Evolutionary conservation across 148 eudicot species (phyloP), one percentile per base, ranked within the genome.

Genomic region (Selenicereus undatus): DNA sequence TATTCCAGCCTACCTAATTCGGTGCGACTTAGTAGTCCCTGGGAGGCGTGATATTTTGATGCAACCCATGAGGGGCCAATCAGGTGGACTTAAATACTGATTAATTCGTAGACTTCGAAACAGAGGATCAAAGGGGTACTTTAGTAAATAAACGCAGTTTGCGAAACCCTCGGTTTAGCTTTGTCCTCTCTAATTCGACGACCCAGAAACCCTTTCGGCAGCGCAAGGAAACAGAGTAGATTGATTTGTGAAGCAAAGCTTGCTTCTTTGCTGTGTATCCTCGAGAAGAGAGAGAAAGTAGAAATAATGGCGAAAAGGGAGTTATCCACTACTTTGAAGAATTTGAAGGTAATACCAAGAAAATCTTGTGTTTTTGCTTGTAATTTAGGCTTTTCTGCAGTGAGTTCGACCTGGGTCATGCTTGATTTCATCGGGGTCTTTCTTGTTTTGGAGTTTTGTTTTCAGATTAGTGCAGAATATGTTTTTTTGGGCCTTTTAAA

Each of bases 231-330:
- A 27, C 64, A 21, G 26, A 29, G 75, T 7, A 39, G 43, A 39
- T 76, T 71, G 69, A 73, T 36, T 75, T 50, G 65, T 62, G 73
- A 42, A 26, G 36, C 29, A 83, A 83, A 83, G 74, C 56, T 72
- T 45, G 75, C 70, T 16, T 73, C 78, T 78, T 83, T 66, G 14
- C 5, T 65, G 35, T 65, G 35, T 1, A 6, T 20, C 1, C 43
- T 17, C n/a, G 16, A 56, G 62, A 16, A 66, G 60, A 77, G 74
- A 86, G 73, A 82, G 60, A 45, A 58, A 45, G 69, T 27, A 60
- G 62, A 12, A 42, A 74, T 27, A 71, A 92, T 94, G 97, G 91
- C 91, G 74, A 94, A 87, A 84, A 90, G 95, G 66, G 97, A 92
- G 89, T 75, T 94, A 5, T 94, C 98, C 60, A 85, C 32, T 81